phyloP scores from a whole-genome alignment of 345 rosid genomes.

The Rhodomyrtus tomentosa region DNA sequence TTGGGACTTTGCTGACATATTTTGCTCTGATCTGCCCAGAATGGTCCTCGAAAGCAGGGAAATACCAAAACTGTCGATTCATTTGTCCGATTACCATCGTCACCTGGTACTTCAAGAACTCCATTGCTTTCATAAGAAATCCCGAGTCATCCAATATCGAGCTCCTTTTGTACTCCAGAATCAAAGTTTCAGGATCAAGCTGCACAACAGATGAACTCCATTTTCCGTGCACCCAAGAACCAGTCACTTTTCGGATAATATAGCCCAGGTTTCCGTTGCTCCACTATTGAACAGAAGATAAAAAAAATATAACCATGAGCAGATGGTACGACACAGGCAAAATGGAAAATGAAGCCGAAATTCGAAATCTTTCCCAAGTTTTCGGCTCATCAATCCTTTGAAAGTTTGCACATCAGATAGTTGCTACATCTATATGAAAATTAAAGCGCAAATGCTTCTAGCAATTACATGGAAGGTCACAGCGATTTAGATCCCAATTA shows the following conservation, averaged over 20 bases:
- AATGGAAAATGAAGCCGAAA: neutral
- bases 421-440: neutral
- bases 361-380: neutral
- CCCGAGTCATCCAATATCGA: conserved; percentile 33
- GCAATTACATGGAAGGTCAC: neutral
- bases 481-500: neutral
- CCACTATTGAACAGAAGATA: conserved; percentile 36
- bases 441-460: neutral
- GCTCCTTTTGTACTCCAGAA: conserved; percentile 58
- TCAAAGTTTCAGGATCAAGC: conserved; percentile 66
- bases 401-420: neutral
- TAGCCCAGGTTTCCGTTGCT: conserved; percentile 39
- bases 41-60: conserved; percentile 10
- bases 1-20: conserved; percentile 21
- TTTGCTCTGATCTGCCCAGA: neutral
- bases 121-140: conserved; percentile 27
- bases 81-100: conserved; percentile 4
- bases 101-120: conserved; percentile 26
- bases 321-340: neutral
- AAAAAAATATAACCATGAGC: neutral
- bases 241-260: conserved; percentile 27
- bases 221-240: conserved; percentile 44
- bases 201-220: conserved; percentile 54
- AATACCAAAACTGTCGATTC: conserved; percentile 12
- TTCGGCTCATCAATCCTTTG: neutral